Evolutionary conservation across 2,329 filamentous ascomycete genomes (phyloP).

Genomic region (Aspergillus luchuensis): DNA sequence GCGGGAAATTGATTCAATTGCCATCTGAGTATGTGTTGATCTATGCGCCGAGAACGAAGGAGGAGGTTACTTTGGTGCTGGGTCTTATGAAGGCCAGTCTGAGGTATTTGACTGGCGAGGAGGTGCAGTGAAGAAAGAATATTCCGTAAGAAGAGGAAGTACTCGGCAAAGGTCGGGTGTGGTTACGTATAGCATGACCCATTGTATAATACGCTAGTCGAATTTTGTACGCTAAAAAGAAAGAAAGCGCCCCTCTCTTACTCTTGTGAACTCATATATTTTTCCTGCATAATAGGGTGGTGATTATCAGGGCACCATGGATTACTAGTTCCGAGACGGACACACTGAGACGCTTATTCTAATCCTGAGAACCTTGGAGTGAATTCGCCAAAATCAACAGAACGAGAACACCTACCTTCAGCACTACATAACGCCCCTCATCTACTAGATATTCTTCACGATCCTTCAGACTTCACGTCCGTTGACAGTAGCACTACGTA

Average conservation of each 20-base stretch:
- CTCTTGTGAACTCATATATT: neutral
- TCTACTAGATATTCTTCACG: neutral
- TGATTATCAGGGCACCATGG: too few species aligned
- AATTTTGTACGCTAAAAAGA: neutral
- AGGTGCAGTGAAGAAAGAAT: constrained; percentile 19
- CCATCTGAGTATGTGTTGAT: constrained; percentile 36
- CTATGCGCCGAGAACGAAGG: constrained; percentile 38
- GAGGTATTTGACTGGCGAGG: constrained; percentile 33
- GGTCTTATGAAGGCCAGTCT: constrained; percentile 36
- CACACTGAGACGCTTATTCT: too few species aligned
- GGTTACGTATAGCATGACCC: neutral
- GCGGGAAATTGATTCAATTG: constrained; percentile 20
- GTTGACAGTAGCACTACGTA: neutral
- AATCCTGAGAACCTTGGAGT: too few species aligned
- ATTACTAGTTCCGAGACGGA: too few species aligned
- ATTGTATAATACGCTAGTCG: neutral
- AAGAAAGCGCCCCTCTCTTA: neutral
- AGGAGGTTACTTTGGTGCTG: constrained; percentile 34
- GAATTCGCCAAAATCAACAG: too few species aligned
- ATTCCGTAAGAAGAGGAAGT: neutral
- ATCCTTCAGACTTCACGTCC: neutral
- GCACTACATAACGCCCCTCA: too few species aligned
- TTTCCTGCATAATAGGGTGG: neutral
- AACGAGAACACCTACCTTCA: too few species aligned
- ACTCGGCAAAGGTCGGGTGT: neutral